Evolutionary conservation across 2,329 filamentous ascomycete species (phyloP), one percentile per base, ranked within the genome.

Genomic region (Talaromyces pinophilus): DNA sequence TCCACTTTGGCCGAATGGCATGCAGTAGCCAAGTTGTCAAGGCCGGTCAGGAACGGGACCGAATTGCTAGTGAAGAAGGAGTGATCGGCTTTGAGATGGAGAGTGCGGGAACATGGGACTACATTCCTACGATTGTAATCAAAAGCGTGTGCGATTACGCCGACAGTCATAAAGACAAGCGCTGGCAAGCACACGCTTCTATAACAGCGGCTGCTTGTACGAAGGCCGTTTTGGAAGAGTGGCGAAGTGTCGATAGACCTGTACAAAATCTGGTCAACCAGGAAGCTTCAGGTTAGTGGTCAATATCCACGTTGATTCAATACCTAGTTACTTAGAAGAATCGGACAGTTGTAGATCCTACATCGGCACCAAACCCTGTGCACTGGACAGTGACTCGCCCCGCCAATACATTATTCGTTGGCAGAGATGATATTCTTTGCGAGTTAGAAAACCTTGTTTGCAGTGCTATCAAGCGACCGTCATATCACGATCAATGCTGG

Each of bases 111-210:
- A 22, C 70, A 17, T 71, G 68, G 69, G 71, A 72, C 62, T 66
- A 70, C 0, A 57, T 79, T 0, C 77, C 80, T 0, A 78, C 76
- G 1, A 59, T 82, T 1, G 69, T 80, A 0, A 74, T 82, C 52
- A 79, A 79, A 15, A 77, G 77, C 0, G 76, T 81, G 0, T 80
- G 30, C 10, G 60, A 75, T 28, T 77, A 80, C 78, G 54, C 71
- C 73, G 5, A 78, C 79, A 64, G 73, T 69, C 74, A 75, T 33
- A 74, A 79, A 17, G 74, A 75, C 30, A 73, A 79, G 17, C 30
- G 25, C 3, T 80, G 76, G 78, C 75, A 78, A 25, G 30, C 42
- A 0, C 78, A 77, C 63, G 76, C 78, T 0, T 76, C 71, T 2
- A 71, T 64, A 2, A 71, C 65, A 5, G 77, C 70, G 13, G 75